phyloP scores from a whole-genome alignment of 768 basidiomycete genomes.

The Pisolithus microcarpus region DNA sequence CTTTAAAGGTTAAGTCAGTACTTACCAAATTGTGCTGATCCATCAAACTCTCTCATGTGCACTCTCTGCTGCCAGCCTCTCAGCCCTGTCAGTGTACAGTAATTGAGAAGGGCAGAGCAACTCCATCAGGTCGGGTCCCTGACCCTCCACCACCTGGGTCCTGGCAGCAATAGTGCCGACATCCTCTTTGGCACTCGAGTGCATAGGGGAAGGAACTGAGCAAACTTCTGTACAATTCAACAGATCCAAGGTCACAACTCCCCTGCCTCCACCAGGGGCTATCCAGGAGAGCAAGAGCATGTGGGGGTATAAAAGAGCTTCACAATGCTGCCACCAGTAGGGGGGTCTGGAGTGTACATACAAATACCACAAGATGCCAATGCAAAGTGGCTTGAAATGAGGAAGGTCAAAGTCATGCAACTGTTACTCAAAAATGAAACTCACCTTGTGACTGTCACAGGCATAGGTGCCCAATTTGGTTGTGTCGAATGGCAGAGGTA shows the following conservation, averaged over 20 bases:
- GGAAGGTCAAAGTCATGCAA: slow-evolving; percentile 6
- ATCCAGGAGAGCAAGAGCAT: slow-evolving; percentile 85
- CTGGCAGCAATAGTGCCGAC: slow-evolving; percentile 80
- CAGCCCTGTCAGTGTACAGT: slow-evolving; percentile 78
- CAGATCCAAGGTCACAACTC: slow-evolving; percentile 80
- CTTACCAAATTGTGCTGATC: no score
- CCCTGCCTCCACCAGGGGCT: slow-evolving; percentile 73
- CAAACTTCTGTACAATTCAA: slow-evolving; percentile 83
- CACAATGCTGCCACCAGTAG: slow-evolving; percentile 75
- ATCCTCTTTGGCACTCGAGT: slow-evolving; percentile 76
- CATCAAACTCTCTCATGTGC: no score
- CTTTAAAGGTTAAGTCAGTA: no score
- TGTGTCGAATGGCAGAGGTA: slow-evolving; percentile 42
- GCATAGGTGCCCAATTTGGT: slow-evolving; percentile 38
- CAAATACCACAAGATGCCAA: no score
- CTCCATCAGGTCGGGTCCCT: no score
- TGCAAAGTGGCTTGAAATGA: no score
- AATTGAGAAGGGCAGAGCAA: slow-evolving; percentile 80
- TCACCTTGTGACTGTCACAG: slow-evolving; percentile 38
- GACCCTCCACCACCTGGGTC: slow-evolving; percentile 44
- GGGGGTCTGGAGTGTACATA: slow-evolving; percentile 71
- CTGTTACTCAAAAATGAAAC: slow-evolving; percentile 5
- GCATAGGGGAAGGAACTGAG: slow-evolving; percentile 72
- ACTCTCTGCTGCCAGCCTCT: slow-evolving; percentile 82
- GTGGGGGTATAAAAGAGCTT: slow-evolving; percentile 76